A percentile compares a stretch with the other conserved stretches of the same genome.
phyloP scores from a whole-genome alignment of 2,329 filamentous ascomycete genomes.

The Hymenoscyphus repandus region DNA sequence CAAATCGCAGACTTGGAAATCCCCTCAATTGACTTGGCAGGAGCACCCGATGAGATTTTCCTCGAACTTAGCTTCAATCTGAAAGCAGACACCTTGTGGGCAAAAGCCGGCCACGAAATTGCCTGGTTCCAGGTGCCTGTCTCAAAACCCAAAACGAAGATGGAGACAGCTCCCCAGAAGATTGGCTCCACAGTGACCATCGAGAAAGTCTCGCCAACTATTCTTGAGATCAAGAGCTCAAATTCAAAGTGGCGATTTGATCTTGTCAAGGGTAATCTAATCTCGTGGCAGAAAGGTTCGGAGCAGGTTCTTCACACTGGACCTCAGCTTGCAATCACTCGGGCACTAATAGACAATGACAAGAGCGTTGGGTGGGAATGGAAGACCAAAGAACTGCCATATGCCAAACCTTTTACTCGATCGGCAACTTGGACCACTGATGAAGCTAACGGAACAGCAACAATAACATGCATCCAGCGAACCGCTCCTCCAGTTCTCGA shows the following conservation, averaged over 20 bases:
- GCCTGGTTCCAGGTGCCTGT: constrained; percentile 49
- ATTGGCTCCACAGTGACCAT: constrained; percentile 14
- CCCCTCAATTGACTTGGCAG: constrained; percentile 8
- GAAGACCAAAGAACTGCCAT: constrained; percentile 33
- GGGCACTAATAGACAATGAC: constrained; percentile 63
- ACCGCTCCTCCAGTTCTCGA: constrained; percentile 55
- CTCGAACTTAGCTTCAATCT: constrained; percentile 42
- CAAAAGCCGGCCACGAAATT: constrained; percentile 46
- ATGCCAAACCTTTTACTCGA: constrained; percentile 42
- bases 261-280: constrained; percentile 17
- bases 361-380: constrained; percentile 1
- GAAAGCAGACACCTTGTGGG: constrained; percentile 43
- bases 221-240: constrained; percentile 28
- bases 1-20: constrained; percentile 1
- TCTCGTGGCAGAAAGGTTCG: constrained; percentile 5
- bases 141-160: constrained; percentile 13
- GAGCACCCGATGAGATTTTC: constrained; percentile 36
- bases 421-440: constrained; percentile 32
- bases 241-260: constrained; percentile 42
- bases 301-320: constrained; percentile 26
- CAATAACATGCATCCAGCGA: constrained; percentile 36
- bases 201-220: constrained; percentile 20
- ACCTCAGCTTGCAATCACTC: constrained; percentile 51
- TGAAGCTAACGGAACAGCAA: constrained; percentile 34
- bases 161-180: constrained; percentile 7